Base-by-base conservation (phyloP, 2,329 filamentous ascomycete genomes). In the Penicillium hesseltinei region DNA sequence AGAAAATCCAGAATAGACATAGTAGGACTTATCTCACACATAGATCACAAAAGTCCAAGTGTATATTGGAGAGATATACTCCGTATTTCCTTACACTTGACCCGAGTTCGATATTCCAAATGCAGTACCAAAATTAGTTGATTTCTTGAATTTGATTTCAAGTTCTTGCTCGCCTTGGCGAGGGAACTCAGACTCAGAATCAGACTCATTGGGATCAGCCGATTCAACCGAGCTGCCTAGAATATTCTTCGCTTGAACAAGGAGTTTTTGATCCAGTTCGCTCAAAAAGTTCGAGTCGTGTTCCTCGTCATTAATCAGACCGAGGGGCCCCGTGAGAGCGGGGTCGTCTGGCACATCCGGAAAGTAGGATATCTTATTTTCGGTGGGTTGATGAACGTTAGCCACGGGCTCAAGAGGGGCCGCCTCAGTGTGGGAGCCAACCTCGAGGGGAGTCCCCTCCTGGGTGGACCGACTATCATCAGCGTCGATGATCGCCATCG, bases 41-140 rank as follows among this genome's bases (percentile, higher is more conserved):
- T 19, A 64, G 52, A 59, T 62, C 62, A 62, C 43, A 63, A 31
- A 46, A 15, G 42, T 52, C 17, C 43, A 51, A 35, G 39, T 29
- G 11, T 51, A 57, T 42, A 52, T 56, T 33, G 23, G 35, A 19
- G 51, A 52, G 23, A 27, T 47, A 31, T 35, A 23, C 23, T 23
- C 23, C 23, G 23, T 23, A 21, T 43, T 23, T 36, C n/a, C 35
- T 62, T 47, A 66, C 48, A 62, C 47, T 54, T 59, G 60, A 36
- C 62, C 58, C 29, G 51, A 60, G 45, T 64, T 62, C 10, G 65
- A 60, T 44, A 62, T 44, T 46, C 78, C 77, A 72, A 77, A 80
- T 5, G 76, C 78, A 55, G 75, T 77, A n/a, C 77, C 78, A 69
- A 80, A 79, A 66, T 79, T 79, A 19, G 73, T 78, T 17, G 73